A percentile compares a stretch with the other conserved stretches of the same genome.
phyloP scores from a whole-genome alignment of 768 basidiomycete genomes.

The Lenzites betulinus region DNA sequence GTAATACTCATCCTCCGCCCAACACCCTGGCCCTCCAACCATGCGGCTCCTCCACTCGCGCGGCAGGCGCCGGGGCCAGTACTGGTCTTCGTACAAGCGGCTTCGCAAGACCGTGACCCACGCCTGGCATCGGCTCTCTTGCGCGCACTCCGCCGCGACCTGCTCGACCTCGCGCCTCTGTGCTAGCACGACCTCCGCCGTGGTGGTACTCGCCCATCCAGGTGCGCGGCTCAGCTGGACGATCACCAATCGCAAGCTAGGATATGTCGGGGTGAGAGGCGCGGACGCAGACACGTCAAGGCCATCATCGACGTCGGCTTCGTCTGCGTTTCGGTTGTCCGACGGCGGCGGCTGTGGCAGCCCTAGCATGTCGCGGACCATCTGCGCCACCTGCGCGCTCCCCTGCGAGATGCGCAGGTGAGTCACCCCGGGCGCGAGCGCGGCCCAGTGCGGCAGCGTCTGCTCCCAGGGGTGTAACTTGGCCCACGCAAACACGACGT shows the following conservation, averaged over 20 bases:
- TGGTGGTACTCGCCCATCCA: neutral
- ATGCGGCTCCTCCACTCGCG: conserved; percentile 17
- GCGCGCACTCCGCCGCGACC: neutral
- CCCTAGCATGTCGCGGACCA: conserved; percentile 8
- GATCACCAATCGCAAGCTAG: conserved; percentile 1
- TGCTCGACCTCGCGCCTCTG: conserved; percentile 3
- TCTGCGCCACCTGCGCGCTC: conserved; percentile 5
- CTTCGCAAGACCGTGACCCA: neutral
- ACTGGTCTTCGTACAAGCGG: neutral
- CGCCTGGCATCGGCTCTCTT: neutral
- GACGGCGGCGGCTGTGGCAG: neutral
- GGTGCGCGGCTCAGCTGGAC: conserved; percentile 11
- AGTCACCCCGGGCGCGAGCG: conserved; percentile 7
- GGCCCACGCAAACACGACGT: conserved; percentile 9
- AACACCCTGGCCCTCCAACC: conserved; percentile 8
- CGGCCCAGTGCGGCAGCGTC: conserved; percentile 16
- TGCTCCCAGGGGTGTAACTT: conserved; percentile 21
- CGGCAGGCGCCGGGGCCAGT: conserved; percentile 10
- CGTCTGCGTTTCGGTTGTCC: neutral
- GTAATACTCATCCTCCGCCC: conserved; percentile 10
- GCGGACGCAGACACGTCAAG: no score
- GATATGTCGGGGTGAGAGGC: neutral
- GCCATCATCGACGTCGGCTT: neutral
- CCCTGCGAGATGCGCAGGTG: conserved; percentile 17
- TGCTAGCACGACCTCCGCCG: neutral